Evolutionary conservation across 805 yeast genomes (phyloP), one percentile per base, ranked within the genome.

Genomic region (Ogataea neopini): DNA sequence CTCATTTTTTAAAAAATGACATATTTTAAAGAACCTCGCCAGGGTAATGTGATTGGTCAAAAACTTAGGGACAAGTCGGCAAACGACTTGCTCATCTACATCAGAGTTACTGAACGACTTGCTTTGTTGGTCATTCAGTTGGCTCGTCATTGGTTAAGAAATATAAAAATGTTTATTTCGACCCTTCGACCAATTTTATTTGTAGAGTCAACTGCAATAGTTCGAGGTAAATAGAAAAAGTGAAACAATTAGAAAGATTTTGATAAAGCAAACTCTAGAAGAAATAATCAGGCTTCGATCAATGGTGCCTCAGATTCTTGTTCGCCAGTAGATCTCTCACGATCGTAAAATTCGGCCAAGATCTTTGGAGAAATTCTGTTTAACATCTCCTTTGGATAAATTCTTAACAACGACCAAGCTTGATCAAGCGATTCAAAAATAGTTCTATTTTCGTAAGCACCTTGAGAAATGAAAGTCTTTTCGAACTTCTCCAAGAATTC

Each of bases 311-410:
- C 56, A 15, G 57, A 40, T 43, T 58, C 63, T 35, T 43, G 33
- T 13, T 79, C 85, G 56, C 76, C 83, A n/a, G 54, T 58, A 51
- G 79, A 83, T 67, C 89, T 82, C 42, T 84, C 83, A 72, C 97
- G 82, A 63, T 92, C 98, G 73, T 94, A 94, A 73, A 92, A 94
- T 73, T 92, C 98, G 58, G 83, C 84, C 66, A 94, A 76, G 61
- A 94, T 89, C 83, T 94, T 94, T 69, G 98, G 98, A 50, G 97
- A 90, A 66, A 94, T 89, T 83, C 99, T 90, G 79, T 94, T 94
- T 67, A 94, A 84, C 87, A 94, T 79, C 74, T 94, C 98, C 82
- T 91, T 94, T 66, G 99, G 99, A 77, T 94, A 94, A 70, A 94
- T 94, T 80, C 99, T 90, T 70, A 94, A 79, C 68, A 94, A 79